Conservation (phyloP, 306 rosid genomes). For the Lathyrus oleraceus region DNA sequence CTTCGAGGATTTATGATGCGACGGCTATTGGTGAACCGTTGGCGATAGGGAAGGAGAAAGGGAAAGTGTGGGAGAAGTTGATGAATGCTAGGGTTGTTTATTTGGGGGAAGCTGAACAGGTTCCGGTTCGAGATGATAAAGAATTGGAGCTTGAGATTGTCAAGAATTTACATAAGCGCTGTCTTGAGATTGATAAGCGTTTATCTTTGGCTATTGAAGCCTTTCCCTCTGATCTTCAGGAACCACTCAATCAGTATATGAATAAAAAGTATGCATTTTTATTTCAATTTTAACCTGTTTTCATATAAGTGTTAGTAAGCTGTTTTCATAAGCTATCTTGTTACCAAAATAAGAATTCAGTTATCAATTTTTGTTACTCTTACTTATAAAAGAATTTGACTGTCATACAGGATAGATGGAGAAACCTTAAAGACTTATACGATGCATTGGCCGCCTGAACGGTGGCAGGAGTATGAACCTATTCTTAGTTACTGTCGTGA, state of each 20-base stretch:
- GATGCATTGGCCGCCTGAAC: conserved; percentile 72
- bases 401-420: conserved; percentile 78
- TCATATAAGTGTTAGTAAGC: neutral
- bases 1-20: conserved; percentile 88
- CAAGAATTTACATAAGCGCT: conserved; percentile 61
- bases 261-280: conserved; percentile 58
- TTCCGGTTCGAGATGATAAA: conserved; percentile 84
- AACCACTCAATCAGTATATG: conserved; percentile 67
- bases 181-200: conserved; percentile 55
- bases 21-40: conserved; percentile 86
- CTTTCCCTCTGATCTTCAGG: conserved; percentile 78
- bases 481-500: conserved; percentile 78
- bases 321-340: neutral
- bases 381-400: conserved; percentile 28
- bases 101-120: conserved; percentile 93
- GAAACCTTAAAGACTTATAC: conserved; percentile 65
- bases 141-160: conserved; percentile 90
- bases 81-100: conserved; percentile 81
- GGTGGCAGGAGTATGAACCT: conserved; percentile 97
- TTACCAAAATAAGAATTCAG: conserved; percentile 25
- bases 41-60: conserved; percentile 86
- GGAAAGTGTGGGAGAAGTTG: conserved; percentile 91
- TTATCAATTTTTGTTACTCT: conserved; percentile 19
- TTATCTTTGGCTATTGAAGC: conserved; percentile 81
- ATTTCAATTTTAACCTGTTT: neutral